phyloP scores from a whole-genome alignment of 1,139 yeast species.

The Hyphopichia buzzinii region DNA sequence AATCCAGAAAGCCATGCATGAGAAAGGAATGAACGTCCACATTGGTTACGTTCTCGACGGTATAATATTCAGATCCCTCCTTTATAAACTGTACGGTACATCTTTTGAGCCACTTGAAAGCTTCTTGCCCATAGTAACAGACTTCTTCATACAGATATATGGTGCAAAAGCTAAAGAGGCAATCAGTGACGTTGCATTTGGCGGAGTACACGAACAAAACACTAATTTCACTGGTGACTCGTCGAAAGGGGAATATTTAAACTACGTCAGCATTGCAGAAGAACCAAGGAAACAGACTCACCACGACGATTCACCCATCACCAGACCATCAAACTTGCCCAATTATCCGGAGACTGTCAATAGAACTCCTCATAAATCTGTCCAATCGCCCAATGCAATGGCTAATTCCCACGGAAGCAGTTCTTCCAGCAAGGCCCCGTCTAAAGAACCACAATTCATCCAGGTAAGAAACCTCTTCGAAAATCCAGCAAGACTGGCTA shows the following conservation, averaged over 20 bases:
- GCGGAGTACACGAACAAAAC: not conserved
- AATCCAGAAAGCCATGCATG: not conserved
- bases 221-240: not conserved
- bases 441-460: too few relatives aligned
- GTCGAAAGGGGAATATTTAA: not conserved
- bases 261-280: too few relatives aligned
- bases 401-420: not conserved
- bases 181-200: not conserved
- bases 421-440: too few relatives aligned
- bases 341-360: too few relatives aligned
- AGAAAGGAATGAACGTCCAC: not conserved
- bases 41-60: not conserved
- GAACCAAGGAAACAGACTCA: too few relatives aligned
- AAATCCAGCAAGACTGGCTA: not conserved
- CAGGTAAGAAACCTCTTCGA: not conserved
- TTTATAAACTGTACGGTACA: conserved; percentile 2
- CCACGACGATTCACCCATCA: too few relatives aligned
- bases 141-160: not conserved
- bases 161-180: not conserved
- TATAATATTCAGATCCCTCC: not conserved
- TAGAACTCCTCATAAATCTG: too few relatives aligned
- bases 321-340: too few relatives aligned
- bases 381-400: too few relatives aligned
- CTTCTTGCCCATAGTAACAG: not conserved
- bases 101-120: not conserved